A percentile compares a stretch with the other conserved stretches of the same genome.
Evolutionary conservation across 805 yeast species (phyloP).

Genomic region (Clavispora phyllophila): DNA sequence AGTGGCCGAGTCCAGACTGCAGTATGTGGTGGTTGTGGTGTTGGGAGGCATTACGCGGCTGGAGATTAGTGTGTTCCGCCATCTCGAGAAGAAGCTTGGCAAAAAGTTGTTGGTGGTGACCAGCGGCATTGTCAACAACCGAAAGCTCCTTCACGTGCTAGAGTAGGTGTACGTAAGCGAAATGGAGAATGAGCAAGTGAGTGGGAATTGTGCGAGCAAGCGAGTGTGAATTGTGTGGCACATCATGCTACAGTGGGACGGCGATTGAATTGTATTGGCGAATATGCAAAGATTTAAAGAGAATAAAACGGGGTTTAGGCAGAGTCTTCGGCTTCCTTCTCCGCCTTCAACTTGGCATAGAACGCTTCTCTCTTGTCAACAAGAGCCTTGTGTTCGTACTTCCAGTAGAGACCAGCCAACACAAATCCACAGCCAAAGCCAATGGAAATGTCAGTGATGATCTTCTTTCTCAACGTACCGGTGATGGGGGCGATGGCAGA

Average conservation of each 20-base stretch:
- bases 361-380: constrained; percentile 77
- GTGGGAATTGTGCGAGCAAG: too few species aligned
- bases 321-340: constrained; percentile 58
- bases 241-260: not conserved
- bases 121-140: constrained; percentile 38
- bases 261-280: not conserved
- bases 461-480: constrained; percentile 77
- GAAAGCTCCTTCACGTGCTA: constrained; percentile 21
- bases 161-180: not conserved
- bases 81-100: constrained; percentile 45
- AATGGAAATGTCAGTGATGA: constrained; percentile 69
- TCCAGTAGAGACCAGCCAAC: constrained; percentile 67
- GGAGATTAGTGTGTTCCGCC: constrained; percentile 70
- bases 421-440: constrained; percentile 61
- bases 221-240: too few species aligned
- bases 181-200: too few species aligned
- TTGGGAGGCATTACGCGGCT: constrained; percentile 86
- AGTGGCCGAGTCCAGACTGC: constrained; percentile 7
- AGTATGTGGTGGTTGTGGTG: constrained; percentile 45
- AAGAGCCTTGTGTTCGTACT: constrained; percentile 77
- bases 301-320: constrained; percentile 9
- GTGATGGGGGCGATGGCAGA: constrained; percentile 72
- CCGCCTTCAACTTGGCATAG: constrained; percentile 73
- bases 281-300: constrained; percentile 1
- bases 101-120: constrained; percentile 40